Base-by-base conservation (phyloP, 148 eudicot species). In the Cornus kousa region DNA sequence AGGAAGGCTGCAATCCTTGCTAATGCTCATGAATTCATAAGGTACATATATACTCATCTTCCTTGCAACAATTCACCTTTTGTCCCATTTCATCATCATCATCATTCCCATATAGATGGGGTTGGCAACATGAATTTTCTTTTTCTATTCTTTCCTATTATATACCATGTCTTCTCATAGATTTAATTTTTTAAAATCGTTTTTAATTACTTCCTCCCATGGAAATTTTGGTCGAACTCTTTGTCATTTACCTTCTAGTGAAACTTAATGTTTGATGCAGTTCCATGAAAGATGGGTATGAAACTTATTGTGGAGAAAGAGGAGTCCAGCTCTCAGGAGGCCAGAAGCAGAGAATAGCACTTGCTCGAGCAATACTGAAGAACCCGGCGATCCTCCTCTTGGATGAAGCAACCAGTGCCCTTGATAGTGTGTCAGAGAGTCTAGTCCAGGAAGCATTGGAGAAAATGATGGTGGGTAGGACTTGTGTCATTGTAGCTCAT, bases 341-440 rank as follows among this genome's bases (percentile, higher is more conserved):
- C 75, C 81, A 78, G 28, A 79, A 66, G 72, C 81, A 79, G 20
- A 59, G 81, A 62, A 72, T 79, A 64, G 76, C 76, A 22, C 71
- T 78, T 4, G 81, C 81, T 39, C 75, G 81, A 13, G 81, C 81
- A 9, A 71, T 78, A 62, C 46, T 78, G 24, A 78, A 78, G 50
- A 78, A 46, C 74, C 81, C 81, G 2, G 17, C 70, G 10, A 78
- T 78, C 24, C 81, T 78, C 5, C 81, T 78, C 13, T 14, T 78
- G 24, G 81, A 78, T 64, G 81, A 78, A 40, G 81, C 81, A 17
- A 78, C 81, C 28, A 78, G 81, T 72, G 81, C 81, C 31, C 68
- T 78, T 20, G 81, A 78, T 24, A 78, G 75, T 46, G 37, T 43
- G 10, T 78, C 81, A 5, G 81, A 78, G 31, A 78, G 53, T 33